Evolutionary conservation across 2,329 filamentous ascomycete genomes (phyloP).

Genomic region (Echinosphaeria canescens): DNA sequence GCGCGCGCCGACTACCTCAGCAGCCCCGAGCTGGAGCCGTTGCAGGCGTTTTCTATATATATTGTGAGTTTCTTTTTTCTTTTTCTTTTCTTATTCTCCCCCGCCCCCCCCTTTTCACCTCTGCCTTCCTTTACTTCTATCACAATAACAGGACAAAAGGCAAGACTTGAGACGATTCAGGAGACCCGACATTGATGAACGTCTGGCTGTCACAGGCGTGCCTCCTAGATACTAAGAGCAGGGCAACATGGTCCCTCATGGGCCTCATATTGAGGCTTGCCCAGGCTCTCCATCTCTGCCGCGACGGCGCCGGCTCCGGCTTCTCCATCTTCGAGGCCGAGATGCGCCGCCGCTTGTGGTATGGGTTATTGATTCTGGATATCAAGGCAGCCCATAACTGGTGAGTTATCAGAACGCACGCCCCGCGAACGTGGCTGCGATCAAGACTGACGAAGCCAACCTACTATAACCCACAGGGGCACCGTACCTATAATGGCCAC

Average conservation of each 20-base stretch:
- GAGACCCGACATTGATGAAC: not conserved
- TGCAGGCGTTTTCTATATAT: slow-evolving; percentile 20
- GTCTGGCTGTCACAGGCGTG: slow-evolving; percentile 9
- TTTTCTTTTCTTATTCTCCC: not conserved
- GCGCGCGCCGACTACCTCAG: slow-evolving; percentile 20
- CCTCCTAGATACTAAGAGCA: slow-evolving; percentile 15
- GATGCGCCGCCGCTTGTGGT: slow-evolving; percentile 38
- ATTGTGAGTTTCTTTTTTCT: slow-evolving; percentile 4
- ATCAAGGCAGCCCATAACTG: slow-evolving; percentile 28
- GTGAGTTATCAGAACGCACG: no score
- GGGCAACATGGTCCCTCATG: slow-evolving; percentile 18
- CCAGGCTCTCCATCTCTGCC: slow-evolving; percentile 18
- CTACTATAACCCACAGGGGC: no score
- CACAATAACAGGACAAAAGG: no score
- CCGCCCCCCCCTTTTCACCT: not conserved
- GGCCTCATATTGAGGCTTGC: slow-evolving; percentile 18
- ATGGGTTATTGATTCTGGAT: slow-evolving; percentile 40
- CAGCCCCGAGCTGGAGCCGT: slow-evolving; percentile 13
- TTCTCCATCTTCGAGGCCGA: slow-evolving; percentile 29
- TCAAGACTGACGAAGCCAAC: no score
- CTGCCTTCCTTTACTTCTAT: not conserved
- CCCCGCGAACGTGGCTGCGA: no score
- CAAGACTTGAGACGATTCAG: no score
- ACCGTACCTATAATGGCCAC: no score
- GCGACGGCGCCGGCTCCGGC: slow-evolving; percentile 8